Conservation (phyloP, 2,329 filamentous ascomycete species). For the Sarocladium kiliense region DNA sequence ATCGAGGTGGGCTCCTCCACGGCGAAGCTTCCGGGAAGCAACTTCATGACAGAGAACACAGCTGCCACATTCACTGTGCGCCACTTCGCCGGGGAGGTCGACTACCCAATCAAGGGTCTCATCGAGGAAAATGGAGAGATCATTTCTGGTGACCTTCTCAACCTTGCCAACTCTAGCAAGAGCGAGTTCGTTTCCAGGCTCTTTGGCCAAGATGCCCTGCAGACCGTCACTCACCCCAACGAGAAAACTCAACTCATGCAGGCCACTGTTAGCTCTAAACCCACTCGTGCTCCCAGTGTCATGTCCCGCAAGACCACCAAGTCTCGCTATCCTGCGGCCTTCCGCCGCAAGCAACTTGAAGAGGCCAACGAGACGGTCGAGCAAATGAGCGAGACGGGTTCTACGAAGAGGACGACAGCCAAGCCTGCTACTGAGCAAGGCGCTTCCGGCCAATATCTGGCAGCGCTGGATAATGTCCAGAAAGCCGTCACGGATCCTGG, state of each 20-base stretch:
- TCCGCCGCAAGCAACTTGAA: slow-evolving; percentile 31
- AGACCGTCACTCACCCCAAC: slow-evolving; percentile 88
- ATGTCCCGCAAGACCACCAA: slow-evolving; percentile 69
- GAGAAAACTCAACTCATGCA: slow-evolving; percentile 91
- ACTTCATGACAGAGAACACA: slow-evolving; percentile 79
- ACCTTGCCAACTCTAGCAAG: slow-evolving; percentile 81
- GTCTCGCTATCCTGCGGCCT: slow-evolving; percentile 24
- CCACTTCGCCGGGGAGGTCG: slow-evolving; percentile 94
- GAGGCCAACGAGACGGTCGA: slow-evolving; percentile 38
- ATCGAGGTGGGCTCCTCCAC: slow-evolving; percentile 74
- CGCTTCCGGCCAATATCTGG: slow-evolving; percentile 86
- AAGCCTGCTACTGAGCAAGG: slow-evolving; percentile 64
- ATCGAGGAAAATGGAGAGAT: slow-evolving; percentile 95
- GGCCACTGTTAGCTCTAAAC: slow-evolving; percentile 93
- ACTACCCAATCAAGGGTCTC: slow-evolving; percentile 81
- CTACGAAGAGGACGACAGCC: slow-evolving; percentile 33
- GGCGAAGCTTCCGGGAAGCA: slow-evolving; percentile 76
- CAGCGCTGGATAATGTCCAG: slow-evolving; percentile 83
- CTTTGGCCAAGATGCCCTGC: slow-evolving; percentile 92
- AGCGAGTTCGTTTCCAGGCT: slow-evolving; percentile 84
- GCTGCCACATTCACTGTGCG: slow-evolving; percentile 82
- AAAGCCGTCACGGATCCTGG: slow-evolving; percentile 77
- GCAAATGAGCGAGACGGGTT: slow-evolving; percentile 43
- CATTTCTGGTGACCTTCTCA: slow-evolving; percentile 93
- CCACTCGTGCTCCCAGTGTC: slow-evolving; percentile 86